Evolutionary conservation across 2,329 filamentous ascomycete genomes (phyloP), one percentile per base, ranked within the genome.

Genomic region (Aspergillus puulaauensis): DNA sequence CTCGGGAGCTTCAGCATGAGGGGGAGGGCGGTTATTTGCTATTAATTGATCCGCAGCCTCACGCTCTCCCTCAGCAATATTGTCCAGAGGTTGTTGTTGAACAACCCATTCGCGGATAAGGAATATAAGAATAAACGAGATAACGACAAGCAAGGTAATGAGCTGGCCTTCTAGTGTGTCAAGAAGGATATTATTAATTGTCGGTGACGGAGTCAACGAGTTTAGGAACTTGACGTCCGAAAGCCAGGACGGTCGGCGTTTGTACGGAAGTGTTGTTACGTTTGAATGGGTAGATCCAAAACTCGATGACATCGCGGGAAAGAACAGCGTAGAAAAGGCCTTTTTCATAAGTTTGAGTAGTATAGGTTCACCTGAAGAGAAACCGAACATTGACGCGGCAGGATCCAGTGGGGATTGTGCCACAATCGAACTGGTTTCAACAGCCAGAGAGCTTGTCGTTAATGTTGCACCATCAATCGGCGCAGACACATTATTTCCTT

Each of bases 31-130:
- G 58, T 73, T 73, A 57, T 75, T 76, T 7, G 75, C 74, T 49
- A 77, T 72, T 39, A 77, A 56, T 53, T 79, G 79, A n/a, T 76
- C 75, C 7, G 79, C 83, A 11, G 82, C 85, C 68, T 75, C 79
- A 59, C 73, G 80, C 68, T 71, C 77, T 9, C 70, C 73, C 62
- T 75, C 88, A 0, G 86, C 88, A 79, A 95, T 88, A 67, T 96
- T 96, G 65, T 95, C 89, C 63, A 93, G 88, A 5, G 93, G 95
- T 70, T 99, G 95, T 72, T 99, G 95, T 72, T 99, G 95, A 9
- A 99, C 92, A 51, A 99, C 95, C 83, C 96, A 99, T 77, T 99
- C 95, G 47, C 96, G 82, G 47, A 99, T 97, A 4, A 99, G 78
- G 65, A 99, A 99, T 43, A 99, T 87, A n/a, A 99, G 79, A 58